phyloP scores from a whole-genome alignment of 108 stramenopile genomes.

The Phaeodactylum tricornutum region DNA sequence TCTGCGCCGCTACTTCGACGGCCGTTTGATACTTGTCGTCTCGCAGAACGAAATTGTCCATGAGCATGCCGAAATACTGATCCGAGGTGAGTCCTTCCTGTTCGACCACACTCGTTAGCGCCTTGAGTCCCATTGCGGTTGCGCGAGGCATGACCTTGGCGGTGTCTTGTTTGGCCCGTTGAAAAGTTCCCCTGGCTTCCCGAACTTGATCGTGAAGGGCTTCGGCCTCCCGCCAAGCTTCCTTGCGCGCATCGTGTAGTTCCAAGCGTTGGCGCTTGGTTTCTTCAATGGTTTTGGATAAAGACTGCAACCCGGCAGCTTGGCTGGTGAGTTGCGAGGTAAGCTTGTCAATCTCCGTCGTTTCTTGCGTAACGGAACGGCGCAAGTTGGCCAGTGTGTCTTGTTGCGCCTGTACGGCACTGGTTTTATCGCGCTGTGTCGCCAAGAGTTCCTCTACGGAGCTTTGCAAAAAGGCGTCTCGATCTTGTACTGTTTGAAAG shows the following conservation, averaged over 20 bases:
- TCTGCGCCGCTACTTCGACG: slow-evolving; percentile 92
- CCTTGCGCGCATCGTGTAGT: slow-evolving; percentile 70
- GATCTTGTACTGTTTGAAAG: slow-evolving; percentile 71
- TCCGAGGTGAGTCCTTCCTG: slow-evolving; percentile 52
- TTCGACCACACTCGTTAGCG: slow-evolving; percentile 64
- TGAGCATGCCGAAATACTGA: slow-evolving; percentile 85
- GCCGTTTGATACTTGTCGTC: slow-evolving; percentile 81
- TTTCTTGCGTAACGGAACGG: slow-evolving; percentile 23
- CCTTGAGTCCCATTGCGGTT: slow-evolving; percentile 74
- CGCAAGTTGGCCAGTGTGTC: slow-evolving; percentile 51
- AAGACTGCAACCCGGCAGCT: slow-evolving; percentile 28
- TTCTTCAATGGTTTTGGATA: slow-evolving; percentile 52
- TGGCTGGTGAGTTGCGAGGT: slow-evolving; percentile 35
- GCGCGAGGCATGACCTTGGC: slow-evolving; percentile 81
- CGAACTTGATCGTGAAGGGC: slow-evolving; percentile 45
- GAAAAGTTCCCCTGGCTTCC: slow-evolving; percentile 50
- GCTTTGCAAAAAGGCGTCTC: slow-evolving; percentile 63
- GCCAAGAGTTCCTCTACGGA: slow-evolving; percentile 52
- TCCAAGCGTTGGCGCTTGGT: slow-evolving; percentile 49
- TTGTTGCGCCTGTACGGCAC: slow-evolving; percentile 34
- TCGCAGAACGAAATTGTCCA: slow-evolving; percentile 83
- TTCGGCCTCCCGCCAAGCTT: slow-evolving; percentile 57
- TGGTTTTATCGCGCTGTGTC: slow-evolving; percentile 54
- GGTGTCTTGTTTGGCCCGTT: slow-evolving; percentile 47
- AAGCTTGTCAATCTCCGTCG: slow-evolving; percentile 27